These are phyloP conservation scores for Trapa incisa DNA, from an alignment of 345 rosid species.

Conservation along the genomic window DNA sequence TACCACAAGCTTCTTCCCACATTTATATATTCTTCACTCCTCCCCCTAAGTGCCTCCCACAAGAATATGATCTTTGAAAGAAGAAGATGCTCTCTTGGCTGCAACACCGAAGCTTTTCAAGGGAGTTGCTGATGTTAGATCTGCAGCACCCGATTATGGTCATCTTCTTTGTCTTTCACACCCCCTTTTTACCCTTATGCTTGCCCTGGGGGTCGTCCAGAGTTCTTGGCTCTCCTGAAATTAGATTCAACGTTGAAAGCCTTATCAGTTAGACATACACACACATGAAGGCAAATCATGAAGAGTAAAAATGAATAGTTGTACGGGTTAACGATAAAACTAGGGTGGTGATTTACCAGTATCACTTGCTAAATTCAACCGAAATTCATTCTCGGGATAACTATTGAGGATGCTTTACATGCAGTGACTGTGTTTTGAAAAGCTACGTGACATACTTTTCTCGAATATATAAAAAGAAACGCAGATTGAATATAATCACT, in stretches of 20 bases:
- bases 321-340: no score
- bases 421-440: no score
- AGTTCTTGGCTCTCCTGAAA: conserved; percentile 43
- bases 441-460: no score
- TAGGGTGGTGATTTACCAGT: no score
- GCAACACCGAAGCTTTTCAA: not conserved
- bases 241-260: no score
- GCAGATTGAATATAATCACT: no score
- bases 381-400: no score
- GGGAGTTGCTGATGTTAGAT: not conserved
- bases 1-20: conserved; percentile 22
- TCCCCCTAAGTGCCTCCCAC: conserved; percentile 2
- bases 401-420: no score
- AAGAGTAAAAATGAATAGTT: not conserved
- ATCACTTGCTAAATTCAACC: no score
- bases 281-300: not conserved
- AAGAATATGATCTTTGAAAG: conserved; percentile 5
- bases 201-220: conserved; percentile 39
- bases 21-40: conserved; percentile 8
- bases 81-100: not conserved
- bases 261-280: not conserved
- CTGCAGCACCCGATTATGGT: not conserved
- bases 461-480: no score
- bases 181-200: conserved; percentile 10
- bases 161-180: not conserved